Evolutionary conservation across 495 filamentous ascomycete species (phyloP), one percentile per base, ranked within the genome.

Genomic region (Thozetella sp.): DNA sequence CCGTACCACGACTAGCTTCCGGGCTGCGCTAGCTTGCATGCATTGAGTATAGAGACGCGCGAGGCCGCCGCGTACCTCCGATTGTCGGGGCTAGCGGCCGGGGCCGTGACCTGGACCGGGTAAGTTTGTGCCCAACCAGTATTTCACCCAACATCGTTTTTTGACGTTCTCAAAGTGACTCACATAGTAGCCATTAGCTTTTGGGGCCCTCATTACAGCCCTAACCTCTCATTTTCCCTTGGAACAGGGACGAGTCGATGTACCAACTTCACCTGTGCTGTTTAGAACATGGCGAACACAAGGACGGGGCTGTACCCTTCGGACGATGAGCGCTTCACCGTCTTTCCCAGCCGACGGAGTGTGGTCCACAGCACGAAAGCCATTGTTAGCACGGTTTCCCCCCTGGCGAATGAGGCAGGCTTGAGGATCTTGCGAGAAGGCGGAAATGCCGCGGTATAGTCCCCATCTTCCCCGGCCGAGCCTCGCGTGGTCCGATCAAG

Each of bases 291-390:
- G 55, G 45, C 50, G 50, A 40, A 20, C 1, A 25, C 45, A n/a
- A 25, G 3, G 20, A 23, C 20, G 9, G 54, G 54, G 3, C 25
- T 88, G 30, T 90, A 83, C 66, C 78, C 86, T 27, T 68, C 80
- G 45, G 69, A 72, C 15, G 76, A 86, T 26, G 80, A 82, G 9
- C 76, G 57, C 9, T 82, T 86, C 63, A 69, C 81, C 54, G 74
- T 81, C 15, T 93, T 90, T 69, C 78, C 90, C 4, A 92, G 89
- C 66, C 81, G 92, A 30, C 84, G 92, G 57, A 93, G 90, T 60
- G 88, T 90, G 25, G 88, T 95, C 2, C 90, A 96, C 66, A 93
- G 90, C 66, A 86, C 85, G 3, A 86, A 93, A 68, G 92, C 90
- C 26, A 93, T 96, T 30, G 85, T 96, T 46, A 79, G 90, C 55